phyloP scores from a whole-genome alignment of 2,329 filamentous ascomycete species.

The Chrysoporthe deuterocubensis region DNA sequence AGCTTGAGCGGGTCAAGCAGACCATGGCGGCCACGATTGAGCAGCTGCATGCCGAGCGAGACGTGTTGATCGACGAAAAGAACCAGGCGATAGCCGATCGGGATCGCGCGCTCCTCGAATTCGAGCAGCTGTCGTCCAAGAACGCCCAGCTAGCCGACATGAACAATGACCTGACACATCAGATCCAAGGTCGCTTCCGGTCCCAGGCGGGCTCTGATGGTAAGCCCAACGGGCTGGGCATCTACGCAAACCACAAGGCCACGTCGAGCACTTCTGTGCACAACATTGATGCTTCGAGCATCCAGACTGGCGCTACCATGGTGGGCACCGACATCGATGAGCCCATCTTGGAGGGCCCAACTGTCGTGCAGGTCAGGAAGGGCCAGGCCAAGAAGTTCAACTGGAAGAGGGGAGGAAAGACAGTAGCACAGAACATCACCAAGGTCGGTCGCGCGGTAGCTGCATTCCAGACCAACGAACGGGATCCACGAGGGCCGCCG shows the following conservation, averaged over 20 bases:
- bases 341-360: conserved; percentile 73
- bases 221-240: conserved; percentile 60
- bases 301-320: conserved; percentile 62
- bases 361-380: conserved; percentile 93
- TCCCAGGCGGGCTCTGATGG: conserved; percentile 63
- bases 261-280: conserved; percentile 51
- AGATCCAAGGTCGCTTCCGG: conserved; percentile 93
- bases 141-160: conserved; percentile 93
- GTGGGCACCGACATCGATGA: conserved; percentile 70
- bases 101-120: conserved; percentile 92
- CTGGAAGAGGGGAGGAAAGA: conserved; percentile 97
- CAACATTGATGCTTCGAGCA: conserved; percentile 57
- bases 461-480: conserved; percentile 55
- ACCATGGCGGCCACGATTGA: conserved; percentile 62
- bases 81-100: conserved; percentile 81
- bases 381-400: conserved; percentile 96
- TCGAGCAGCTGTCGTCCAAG: conserved; percentile 91
- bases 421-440: conserved; percentile 89
- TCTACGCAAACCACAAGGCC: conserved; percentile 57
- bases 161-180: conserved; percentile 93
- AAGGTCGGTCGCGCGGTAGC: conserved; percentile 94
- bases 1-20: conserved; percentile 64
- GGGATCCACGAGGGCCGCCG: conserved; percentile 21
- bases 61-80: conserved; percentile 83
- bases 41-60: conserved; percentile 70